Evolutionary conservation across 352 stramenopile species (phyloP).

Genomic region (Phytophthora agathidicida): DNA sequence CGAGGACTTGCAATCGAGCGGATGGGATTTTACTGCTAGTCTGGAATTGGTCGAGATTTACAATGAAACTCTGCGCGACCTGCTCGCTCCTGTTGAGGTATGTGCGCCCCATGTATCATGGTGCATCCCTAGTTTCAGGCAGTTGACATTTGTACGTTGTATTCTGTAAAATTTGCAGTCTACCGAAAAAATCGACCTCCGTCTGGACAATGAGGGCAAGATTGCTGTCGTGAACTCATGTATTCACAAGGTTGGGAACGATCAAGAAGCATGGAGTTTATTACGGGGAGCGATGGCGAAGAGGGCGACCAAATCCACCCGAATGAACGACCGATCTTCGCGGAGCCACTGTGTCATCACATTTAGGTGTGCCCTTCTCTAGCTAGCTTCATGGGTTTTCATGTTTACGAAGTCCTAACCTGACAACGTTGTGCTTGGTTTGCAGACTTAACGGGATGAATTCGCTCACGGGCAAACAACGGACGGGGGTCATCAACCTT

Average conservation of each 20-base stretch:
- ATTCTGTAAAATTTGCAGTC: constrained; percentile 34
- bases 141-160: neutral
- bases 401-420: neutral
- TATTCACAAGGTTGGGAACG: constrained; percentile 54
- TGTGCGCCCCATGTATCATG: constrained; percentile 21
- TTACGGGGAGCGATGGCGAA: constrained; percentile 62
- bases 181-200: constrained; percentile 73
- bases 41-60: constrained; percentile 97
- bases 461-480: constrained; percentile 54
- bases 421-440: neutral
- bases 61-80: constrained; percentile 96
- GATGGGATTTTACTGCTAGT: constrained; percentile 76
- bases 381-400: neutral
- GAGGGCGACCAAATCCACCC: constrained; percentile 83
- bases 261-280: constrained; percentile 71
- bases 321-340: constrained; percentile 87
- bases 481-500: constrained; percentile 76
- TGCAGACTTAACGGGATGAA: constrained; percentile 70
- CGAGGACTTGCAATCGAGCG: constrained; percentile 59
- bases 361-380: constrained; percentile 54
- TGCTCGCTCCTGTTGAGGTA: constrained; percentile 80
- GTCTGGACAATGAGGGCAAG: constrained; percentile 72
- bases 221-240: constrained; percentile 69
- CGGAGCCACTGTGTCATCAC: constrained; percentile 88
- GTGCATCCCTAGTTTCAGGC: neutral